Conservation (phyloP, 306 rosid genomes). For the Cucumis melo region DNA sequence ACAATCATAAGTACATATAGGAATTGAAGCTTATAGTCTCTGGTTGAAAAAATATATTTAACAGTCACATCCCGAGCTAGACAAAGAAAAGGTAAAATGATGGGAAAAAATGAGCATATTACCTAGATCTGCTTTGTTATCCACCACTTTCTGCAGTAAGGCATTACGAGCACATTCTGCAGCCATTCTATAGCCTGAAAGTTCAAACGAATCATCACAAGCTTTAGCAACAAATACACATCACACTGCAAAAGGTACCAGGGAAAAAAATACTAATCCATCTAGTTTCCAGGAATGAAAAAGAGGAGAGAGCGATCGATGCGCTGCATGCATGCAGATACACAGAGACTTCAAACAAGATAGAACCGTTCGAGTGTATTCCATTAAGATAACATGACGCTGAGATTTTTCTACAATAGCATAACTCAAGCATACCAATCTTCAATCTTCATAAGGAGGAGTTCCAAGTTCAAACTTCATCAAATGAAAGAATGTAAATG, state of each 20-base stretch:
- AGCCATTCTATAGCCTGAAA: conserved; percentile 86
- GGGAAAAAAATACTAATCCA: neutral
- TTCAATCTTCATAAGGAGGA: neutral
- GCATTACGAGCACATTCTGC: conserved; percentile 80
- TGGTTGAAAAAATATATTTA: neutral
- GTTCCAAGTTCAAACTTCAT: neutral
- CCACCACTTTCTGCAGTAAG: conserved; percentile 64
- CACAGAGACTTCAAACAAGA: neutral
- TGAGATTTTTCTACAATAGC: neutral
- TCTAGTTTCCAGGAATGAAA: neutral
- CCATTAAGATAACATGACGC: neutral
- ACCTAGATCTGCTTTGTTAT: conserved; percentile 78
- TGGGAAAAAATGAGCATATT: neutral
- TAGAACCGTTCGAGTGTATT: neutral
- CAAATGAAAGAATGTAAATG: neutral
- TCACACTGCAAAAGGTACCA: neutral
- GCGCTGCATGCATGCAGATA: neutral
- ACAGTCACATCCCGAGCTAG: neutral
- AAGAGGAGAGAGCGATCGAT: neutral
- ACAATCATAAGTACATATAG: neutral
- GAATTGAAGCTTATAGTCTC: neutral
- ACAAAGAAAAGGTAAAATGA: neutral
- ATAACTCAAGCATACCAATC: neutral
- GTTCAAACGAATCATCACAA: neutral
- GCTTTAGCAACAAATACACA: neutral